Percentiles rank a stretch among this genome's conserved stretches.
Conservation (phyloP, 23 red algal genomes). For the Gracilaria gracilis region DNA sequence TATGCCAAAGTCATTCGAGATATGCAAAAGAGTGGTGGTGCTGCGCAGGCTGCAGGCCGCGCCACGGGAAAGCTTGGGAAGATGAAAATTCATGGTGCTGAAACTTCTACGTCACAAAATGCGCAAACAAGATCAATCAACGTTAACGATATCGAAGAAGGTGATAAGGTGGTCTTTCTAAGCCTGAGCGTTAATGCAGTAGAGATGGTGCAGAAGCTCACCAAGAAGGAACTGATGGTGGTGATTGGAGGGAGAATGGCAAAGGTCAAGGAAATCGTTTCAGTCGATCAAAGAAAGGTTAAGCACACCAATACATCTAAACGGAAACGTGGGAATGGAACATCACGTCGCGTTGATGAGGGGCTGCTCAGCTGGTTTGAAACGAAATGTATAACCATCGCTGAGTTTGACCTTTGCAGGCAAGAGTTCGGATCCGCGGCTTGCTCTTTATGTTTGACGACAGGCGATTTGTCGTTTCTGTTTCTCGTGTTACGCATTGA, state of each 20-base stretch:
- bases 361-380: slow-evolving; percentile 28
- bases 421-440: slow-evolving; percentile 74
- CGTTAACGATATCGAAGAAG: slow-evolving; percentile 49
- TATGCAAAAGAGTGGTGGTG: slow-evolving; percentile 74
- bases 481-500: too few species aligned
- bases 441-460: slow-evolving; percentile 9
- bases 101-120: background rate
- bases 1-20: slow-evolving; percentile 65
- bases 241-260: slow-evolving; percentile 62
- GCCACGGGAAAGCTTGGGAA: slow-evolving; percentile 54
- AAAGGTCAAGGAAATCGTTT: slow-evolving; percentile 49
- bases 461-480: background rate
- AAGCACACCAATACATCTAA: background rate
- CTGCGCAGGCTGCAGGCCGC: slow-evolving; percentile 53
- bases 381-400: slow-evolving; percentile 86
- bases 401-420: too few species aligned
- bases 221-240: too few species aligned
- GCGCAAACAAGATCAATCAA: background rate
- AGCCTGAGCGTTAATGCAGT: slow-evolving; percentile 19
- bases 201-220: slow-evolving; percentile 65
- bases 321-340: background rate
- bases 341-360: too few species aligned
- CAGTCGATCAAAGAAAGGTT: slow-evolving; percentile 9
- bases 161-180: slow-evolving; percentile 64
- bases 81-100: slow-evolving; percentile 23